phyloP scores from a whole-genome alignment of 73 alveolate genomes.

The Chromera velia region DNA sequence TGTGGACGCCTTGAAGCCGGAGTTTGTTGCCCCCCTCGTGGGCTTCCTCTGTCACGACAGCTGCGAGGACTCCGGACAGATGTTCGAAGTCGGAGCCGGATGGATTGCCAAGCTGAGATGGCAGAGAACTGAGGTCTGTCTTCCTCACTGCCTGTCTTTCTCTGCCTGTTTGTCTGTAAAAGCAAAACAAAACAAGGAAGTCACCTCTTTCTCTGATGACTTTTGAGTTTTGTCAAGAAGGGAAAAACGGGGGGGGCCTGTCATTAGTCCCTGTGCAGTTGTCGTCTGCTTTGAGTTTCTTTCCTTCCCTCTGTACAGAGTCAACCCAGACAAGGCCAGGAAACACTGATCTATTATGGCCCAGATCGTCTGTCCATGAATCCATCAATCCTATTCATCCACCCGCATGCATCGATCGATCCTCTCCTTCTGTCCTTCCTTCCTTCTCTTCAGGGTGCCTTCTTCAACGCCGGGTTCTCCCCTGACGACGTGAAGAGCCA shows the following conservation, averaged over 20 bases:
- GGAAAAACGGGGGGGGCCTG: not conserved
- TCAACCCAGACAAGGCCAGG: no score
- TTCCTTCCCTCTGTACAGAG: no score
- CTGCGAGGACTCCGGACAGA: constrained; percentile 62
- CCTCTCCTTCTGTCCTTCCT: not conserved
- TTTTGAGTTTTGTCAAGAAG: no score
- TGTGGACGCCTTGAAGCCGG: constrained; percentile 33
- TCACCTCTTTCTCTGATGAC: no score
- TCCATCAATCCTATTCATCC: not conserved
- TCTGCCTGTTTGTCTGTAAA: no score
- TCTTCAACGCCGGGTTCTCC: not conserved
- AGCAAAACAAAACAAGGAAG: no score
- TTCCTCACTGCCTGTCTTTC: no score
- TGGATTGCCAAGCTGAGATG: constrained; percentile 26
- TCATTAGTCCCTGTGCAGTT: not conserved
- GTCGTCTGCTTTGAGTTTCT: no score
- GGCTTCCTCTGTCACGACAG: constrained; percentile 67
- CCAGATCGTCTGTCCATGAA: not conserved
- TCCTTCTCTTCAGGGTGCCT: not conserved
- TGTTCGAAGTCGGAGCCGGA: constrained; percentile 30
- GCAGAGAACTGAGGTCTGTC: not conserved
- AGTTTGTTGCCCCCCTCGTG: constrained; percentile 68
- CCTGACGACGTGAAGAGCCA: not conserved
- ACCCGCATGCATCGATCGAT: not conserved
- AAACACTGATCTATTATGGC: no score